Evolutionary conservation across 306 rosid genomes (phyloP), one percentile per base, ranked within the genome.

Genomic region (Vigna hirtella): DNA sequence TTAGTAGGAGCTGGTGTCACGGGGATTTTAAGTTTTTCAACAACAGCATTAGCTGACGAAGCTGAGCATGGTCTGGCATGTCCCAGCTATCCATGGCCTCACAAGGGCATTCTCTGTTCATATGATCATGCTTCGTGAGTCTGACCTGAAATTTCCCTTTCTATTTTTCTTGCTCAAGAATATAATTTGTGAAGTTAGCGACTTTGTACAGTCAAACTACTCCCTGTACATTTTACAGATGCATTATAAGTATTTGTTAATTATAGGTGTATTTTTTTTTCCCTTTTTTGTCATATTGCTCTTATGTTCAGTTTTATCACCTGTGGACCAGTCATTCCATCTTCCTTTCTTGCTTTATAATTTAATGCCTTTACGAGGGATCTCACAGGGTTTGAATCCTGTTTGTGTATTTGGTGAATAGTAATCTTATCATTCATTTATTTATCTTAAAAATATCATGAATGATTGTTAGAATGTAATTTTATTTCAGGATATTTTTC

Each of bases 21-120:
- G 2, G 98, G 99, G 51, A 64, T 93, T 16, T 80, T 96, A 47
- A 74, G 98, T 83, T 93, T 96, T 85, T 89, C 94, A 63, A 86
- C 96, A 26, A 78, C 90, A 3, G 93, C 98, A 76, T 88, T 93
- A 53, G 96, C 98, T 71, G 99, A 96, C 87, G 99, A 96, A 86
- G 97, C 99, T 48, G 99, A 96, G 75, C 98, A 96, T 77, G 98
- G 99, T 76, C 90, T 96, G 67, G 97, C 85, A 32, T 87, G 90
- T 78, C 93, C 99, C 66, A 85, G 50, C 88, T 96, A 93, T 88
- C 99, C 99, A 36, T 96, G 99, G 99, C 99, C 99, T 78, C 99
- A 96, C 80, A 14, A 79, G 70, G 99, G 99, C 74, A 96, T 96
- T 70, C 95, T 96, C 61, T 93, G 99, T 79, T 96, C 99, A 81